phyloP scores from a whole-genome alignment of 345 rosid species.

The Anastatica hierochuntica region DNA sequence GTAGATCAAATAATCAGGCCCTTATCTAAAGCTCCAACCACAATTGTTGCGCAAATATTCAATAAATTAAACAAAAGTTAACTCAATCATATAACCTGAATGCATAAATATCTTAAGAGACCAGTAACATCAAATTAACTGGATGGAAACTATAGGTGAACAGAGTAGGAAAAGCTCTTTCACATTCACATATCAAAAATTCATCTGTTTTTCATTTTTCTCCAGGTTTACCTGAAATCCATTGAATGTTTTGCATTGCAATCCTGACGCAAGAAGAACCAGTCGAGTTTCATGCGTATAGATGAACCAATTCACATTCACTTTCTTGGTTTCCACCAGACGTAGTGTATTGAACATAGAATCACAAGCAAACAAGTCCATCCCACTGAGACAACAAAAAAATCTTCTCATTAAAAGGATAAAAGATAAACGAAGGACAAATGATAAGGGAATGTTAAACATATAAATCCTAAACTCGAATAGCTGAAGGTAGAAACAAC shows the following conservation, averaged over 20 bases:
- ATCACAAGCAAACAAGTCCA: slow-evolving; percentile 72
- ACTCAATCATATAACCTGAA: slow-evolving; percentile 5
- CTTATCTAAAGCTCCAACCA: slow-evolving; percentile 2
- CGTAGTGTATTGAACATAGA: slow-evolving; percentile 46
- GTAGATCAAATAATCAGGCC: slow-evolving; percentile 17
- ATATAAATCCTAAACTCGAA: neutral
- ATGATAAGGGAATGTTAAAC: neutral
- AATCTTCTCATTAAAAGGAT: slow-evolving; percentile 13
- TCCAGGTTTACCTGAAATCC: slow-evolving; percentile 72
- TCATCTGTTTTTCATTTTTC: neutral
- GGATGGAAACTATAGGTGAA: neutral
- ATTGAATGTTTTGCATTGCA: slow-evolving; percentile 80
- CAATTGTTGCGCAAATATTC: neutral
- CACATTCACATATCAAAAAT: neutral
- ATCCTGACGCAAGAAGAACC: slow-evolving; percentile 96
- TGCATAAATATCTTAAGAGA: slow-evolving; percentile 4
- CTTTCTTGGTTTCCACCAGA: slow-evolving; percentile 75
- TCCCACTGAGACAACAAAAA: slow-evolving; percentile 52
- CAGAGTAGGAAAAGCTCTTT: neutral
- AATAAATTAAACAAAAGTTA: neutral
- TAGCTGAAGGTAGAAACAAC: slow-evolving; percentile 11
- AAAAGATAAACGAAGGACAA: neutral
- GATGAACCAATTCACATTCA: slow-evolving; percentile 66
- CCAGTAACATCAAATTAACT: neutral
- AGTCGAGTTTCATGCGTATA: slow-evolving; percentile 95